These are phyloP conservation scores for Xylaria sp. DNA, from an alignment of 2,329 filamentous ascomycete genomes.

Conservation along the genomic window DNA sequence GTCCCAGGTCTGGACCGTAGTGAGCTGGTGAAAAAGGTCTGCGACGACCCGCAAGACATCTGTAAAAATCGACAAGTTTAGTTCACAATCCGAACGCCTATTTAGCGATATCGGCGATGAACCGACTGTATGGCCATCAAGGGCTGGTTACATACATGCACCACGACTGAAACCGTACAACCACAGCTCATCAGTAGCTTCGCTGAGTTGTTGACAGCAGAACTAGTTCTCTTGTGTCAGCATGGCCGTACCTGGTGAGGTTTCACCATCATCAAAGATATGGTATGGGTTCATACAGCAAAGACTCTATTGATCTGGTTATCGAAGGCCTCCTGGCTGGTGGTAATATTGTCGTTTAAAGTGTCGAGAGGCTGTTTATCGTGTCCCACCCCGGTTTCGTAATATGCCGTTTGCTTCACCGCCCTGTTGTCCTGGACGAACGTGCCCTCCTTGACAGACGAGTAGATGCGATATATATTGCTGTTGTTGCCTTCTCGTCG, in stretches of 20 bases:
- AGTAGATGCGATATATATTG: conserved; percentile 39
- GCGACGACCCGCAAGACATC: conserved; percentile 52
- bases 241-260: not conserved
- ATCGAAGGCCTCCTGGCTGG: conserved; percentile 33
- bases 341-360: conserved; percentile 38
- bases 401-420: conserved; percentile 38
- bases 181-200: conserved; percentile 51
- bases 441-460: conserved; percentile 37
- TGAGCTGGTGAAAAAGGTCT: conserved; percentile 50
- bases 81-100: conserved; percentile 9
- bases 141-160: conserved; percentile 44
- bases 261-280: not conserved
- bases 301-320: conserved; percentile 41
- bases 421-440: conserved; percentile 38
- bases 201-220: conserved; percentile 36
- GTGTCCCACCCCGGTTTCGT: conserved; percentile 39
- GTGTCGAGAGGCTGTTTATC: conserved; percentile 35
- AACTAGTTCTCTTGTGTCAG: conserved; percentile 31
- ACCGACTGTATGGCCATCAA: conserved; percentile 1
- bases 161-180: conserved; percentile 54
- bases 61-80: conserved; percentile 15
- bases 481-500: conserved; percentile 39
- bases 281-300: conserved; percentile 31
- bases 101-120: not conserved
- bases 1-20: conserved; percentile 32